Percentiles rank a stretch among this genome's conserved stretches.
These are phyloP conservation scores for Camellia oleifera DNA, from an alignment of 179 eudicot genomes.

Conservation along the genomic window DNA sequence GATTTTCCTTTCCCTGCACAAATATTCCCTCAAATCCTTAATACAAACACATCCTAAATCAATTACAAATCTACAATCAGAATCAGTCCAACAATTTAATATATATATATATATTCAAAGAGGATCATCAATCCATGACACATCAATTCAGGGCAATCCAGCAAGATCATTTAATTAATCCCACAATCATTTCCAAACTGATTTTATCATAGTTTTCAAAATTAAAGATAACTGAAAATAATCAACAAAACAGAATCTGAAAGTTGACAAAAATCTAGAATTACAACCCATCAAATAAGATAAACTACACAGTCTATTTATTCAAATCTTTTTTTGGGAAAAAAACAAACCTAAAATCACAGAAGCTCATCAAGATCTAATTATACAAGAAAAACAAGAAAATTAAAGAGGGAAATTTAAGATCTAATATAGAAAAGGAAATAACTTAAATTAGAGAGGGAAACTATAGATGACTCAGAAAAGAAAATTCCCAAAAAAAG, in stretches of 20 bases:
- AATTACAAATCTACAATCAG: not conserved
- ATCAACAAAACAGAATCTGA: constrained; percentile 17
- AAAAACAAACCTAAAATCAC: not conserved
- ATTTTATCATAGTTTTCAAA: not conserved
- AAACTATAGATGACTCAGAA: not conserved
- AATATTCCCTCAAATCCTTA: no score
- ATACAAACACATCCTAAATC: no score
- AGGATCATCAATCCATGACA: not conserved
- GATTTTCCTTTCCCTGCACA: no score
- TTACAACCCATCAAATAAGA: constrained; percentile 7
- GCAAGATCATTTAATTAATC: constrained; percentile 1
- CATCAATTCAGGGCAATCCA: not conserved
- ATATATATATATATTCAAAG: not conserved
- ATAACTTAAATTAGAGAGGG: constrained; percentile 3
- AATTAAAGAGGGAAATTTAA: not conserved
- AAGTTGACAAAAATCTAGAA: constrained; percentile 3
- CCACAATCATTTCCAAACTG: not conserved
- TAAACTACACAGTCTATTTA: not conserved
- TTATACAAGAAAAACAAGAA: not conserved
- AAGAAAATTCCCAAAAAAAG: constrained; percentile 6
- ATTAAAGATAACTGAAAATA: not conserved
- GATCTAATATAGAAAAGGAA: not conserved
- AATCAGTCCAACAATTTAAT: not conserved
- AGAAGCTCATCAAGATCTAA: constrained; percentile 14
- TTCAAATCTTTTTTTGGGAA: not conserved